Conservation (phyloP, 108 stramenopile genomes). For the Epithemia pelagica region DNA sequence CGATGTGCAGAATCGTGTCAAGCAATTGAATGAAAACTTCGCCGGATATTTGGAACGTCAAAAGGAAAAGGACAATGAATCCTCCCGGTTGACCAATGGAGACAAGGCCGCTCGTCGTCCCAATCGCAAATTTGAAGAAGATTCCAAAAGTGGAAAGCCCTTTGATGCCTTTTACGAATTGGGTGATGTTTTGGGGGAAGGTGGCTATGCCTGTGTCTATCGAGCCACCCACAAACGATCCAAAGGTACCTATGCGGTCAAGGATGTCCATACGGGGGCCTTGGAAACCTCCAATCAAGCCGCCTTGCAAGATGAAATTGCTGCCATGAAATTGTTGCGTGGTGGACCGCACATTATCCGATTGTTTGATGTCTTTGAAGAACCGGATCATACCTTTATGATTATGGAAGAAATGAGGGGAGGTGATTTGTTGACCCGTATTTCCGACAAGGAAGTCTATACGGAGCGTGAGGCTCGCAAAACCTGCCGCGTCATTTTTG, state of each 20-base stretch:
- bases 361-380: slow-evolving; percentile 68
- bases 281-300: slow-evolving; percentile 23
- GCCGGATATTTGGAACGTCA: slow-evolving; percentile 12
- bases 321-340: slow-evolving; percentile 45
- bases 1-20: slow-evolving; percentile 15
- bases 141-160: slow-evolving; percentile 28
- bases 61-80: slow-evolving; percentile 4
- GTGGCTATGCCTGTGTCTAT: slow-evolving; percentile 58
- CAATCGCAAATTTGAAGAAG: slow-evolving; percentile 26
- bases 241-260: slow-evolving; percentile 42
- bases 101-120: background rate
- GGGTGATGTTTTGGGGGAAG: slow-evolving; percentile 58
- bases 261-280: slow-evolving; percentile 42
- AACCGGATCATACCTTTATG: slow-evolving; percentile 46
- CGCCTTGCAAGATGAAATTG: slow-evolving; percentile 55
- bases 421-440: slow-evolving; percentile 90
- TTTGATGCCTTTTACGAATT: slow-evolving; percentile 29
- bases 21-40: slow-evolving; percentile 16
- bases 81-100: background rate
- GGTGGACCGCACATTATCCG: slow-evolving; percentile 83
- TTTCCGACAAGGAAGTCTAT: slow-evolving; percentile 88
- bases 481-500: slow-evolving; percentile 72
- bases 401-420: slow-evolving; percentile 74
- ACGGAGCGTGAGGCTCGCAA: slow-evolving; percentile 93
- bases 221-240: slow-evolving; percentile 40